Conservation (phyloP, 495 filamentous ascomycete species). For the Astrothelium macrocarpum region DNA sequence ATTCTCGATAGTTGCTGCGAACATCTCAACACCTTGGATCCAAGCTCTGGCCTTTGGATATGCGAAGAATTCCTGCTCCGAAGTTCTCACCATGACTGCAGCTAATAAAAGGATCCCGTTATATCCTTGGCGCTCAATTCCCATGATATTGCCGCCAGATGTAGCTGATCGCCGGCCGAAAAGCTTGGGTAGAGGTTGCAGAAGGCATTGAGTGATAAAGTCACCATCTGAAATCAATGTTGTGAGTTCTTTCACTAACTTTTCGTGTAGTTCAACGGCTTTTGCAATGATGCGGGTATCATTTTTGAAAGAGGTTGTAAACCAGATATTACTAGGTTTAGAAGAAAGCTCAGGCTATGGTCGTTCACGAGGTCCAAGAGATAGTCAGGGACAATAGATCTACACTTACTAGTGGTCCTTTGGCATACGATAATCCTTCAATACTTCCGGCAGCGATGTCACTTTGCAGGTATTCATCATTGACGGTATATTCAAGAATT, state of each 20-base stretch:
- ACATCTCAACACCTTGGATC: not conserved
- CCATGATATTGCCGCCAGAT: not conserved
- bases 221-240: not conserved
- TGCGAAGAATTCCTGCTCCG: constrained; percentile 7
- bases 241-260: not conserved
- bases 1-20: not conserved
- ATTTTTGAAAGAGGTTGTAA: not conserved
- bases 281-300: not conserved
- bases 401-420: not conserved
- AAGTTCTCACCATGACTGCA: constrained; percentile 7
- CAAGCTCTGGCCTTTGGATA: constrained; percentile 8
- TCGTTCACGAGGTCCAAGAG: no score
- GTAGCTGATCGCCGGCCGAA: not conserved
- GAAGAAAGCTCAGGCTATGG: not conserved
- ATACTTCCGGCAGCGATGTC: constrained; percentile 9
- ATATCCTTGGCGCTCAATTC: not conserved
- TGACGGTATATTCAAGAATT: constrained; percentile 5
- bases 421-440: constrained; percentile 7
- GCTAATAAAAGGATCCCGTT: constrained; percentile 3
- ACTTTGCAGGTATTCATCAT: constrained; percentile 12
- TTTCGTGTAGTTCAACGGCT: not conserved
- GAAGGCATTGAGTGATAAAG: not conserved
- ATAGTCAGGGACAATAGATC: no score
- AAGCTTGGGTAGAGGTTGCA: not conserved
- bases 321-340: not conserved